Evolutionary conservation across 345 rosid species (phyloP), one percentile per base, ranked within the genome.

Genomic region (Combretum micranthum): DNA sequence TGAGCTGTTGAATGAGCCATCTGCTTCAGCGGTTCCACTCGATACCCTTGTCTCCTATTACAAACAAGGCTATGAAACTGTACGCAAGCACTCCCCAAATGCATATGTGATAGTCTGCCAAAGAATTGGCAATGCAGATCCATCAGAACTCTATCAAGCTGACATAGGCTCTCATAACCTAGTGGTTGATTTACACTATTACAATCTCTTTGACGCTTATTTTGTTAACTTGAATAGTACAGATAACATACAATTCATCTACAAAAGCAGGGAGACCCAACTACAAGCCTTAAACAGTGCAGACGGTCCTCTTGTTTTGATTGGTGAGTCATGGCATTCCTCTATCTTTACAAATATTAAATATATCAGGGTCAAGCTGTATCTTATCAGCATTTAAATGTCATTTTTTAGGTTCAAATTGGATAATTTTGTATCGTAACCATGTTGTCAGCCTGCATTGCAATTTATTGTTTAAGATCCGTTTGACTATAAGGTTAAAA

Each of bases 81-180:
- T 86, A 16, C 83, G 87, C 25, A 75, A 80, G 61, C 57, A 79
- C 61, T 75, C 94, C 1, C 22, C 77, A 10, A 62, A 69, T 37
- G 80, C 85, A 44, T 86, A 80, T 46, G 89, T 86, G 59, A 79
- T 86, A 45, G 15, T 81, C 15, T 86, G 89, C 70, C 94, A 86
- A 69, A 79, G 89, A 75, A 83, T 86, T 7, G 94, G 94, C 77
- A 77, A 79, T 66, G 89, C 82, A 3, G 85, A 83, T 62, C 89
- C 87, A 0, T 20, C 75, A 49, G 94, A 86, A 66, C 89, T 86
- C 52, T 81, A 75, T 64, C 77, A 74, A 59, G 85, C 94, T 20
- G 65, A 75, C 57, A 63, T 86, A 53, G 85, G 89, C 55, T 72
- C 73, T 14, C 76, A 77, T 51, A 78, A 86, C 50, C 0, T 74